phyloP scores from a whole-genome alignment of 2,329 filamentous ascomycete species.

The Paecilomyces fulvus region DNA sequence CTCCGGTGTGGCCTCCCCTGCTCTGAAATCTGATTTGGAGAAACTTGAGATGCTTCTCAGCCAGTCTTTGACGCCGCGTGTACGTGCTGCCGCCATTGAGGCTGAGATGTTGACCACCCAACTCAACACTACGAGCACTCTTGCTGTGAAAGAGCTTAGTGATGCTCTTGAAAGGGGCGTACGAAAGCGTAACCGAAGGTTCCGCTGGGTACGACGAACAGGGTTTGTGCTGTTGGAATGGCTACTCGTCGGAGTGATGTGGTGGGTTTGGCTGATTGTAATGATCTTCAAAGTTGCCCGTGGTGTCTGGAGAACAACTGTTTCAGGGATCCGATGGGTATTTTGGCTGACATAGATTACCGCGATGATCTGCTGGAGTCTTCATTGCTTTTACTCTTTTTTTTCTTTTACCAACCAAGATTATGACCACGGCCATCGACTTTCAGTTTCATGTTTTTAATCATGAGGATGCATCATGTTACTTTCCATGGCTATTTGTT shows the following conservation, averaged over 20 bases:
- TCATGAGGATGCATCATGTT: not conserved
- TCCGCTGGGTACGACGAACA: slow-evolving; percentile 65
- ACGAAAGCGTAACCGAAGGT: slow-evolving; percentile 62
- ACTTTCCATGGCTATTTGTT: not conserved
- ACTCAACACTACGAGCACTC: slow-evolving; percentile 65
- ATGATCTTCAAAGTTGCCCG: slow-evolving; percentile 61
- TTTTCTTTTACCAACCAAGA: not conserved
- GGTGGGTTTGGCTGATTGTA: slow-evolving; percentile 88
- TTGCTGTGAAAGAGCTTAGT: slow-evolving; percentile 70
- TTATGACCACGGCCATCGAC: not conserved
- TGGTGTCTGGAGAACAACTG: slow-evolving; percentile 52
- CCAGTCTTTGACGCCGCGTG: slow-evolving; percentile 47
- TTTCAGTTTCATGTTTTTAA: not conserved
- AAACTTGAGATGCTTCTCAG: slow-evolving; percentile 40
- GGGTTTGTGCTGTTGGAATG: slow-evolving; percentile 83
- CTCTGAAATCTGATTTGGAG: slow-evolving; percentile 37
- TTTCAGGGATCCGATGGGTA: slow-evolving; percentile 64
- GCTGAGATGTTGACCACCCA: slow-evolving; percentile 72
- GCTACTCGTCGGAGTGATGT: slow-evolving; percentile 80
- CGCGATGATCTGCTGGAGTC: not conserved
- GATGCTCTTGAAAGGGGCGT: slow-evolving; percentile 64
- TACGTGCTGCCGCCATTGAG: slow-evolving; percentile 63
- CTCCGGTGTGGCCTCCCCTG: slow-evolving; percentile 35
- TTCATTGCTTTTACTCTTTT: not conserved
- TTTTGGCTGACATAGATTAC: slow-evolving; percentile 55